phyloP scores from a whole-genome alignment of 1,139 yeast genomes.

The Hyphopichia khmerensis region DNA sequence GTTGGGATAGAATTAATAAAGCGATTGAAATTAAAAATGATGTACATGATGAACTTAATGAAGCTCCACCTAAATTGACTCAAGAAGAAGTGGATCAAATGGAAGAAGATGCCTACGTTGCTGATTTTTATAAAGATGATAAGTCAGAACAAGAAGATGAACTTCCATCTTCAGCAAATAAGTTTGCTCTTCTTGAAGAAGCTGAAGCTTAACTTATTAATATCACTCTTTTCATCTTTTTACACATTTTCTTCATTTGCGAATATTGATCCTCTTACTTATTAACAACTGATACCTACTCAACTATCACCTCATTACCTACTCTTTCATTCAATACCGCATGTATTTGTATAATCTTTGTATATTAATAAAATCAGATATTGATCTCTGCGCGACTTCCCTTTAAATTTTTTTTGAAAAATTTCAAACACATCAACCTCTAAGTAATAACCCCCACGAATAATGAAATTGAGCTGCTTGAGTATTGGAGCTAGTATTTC shows the following conservation, averaged over 20 bases:
- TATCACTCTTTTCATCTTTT: too few relatives aligned
- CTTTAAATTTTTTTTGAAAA: neutral
- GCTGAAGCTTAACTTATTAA: slow-evolving; percentile 41
- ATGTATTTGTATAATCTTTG: too few relatives aligned
- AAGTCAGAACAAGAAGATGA: slow-evolving; percentile 13
- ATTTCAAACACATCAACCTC: neutral
- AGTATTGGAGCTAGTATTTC: neutral
- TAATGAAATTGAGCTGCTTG: slow-evolving; percentile 5
- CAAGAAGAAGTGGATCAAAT: slow-evolving; percentile 23
- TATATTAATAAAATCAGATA: neutral
- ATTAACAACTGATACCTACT: too few relatives aligned
- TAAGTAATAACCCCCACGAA: too few relatives aligned
- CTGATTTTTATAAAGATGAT: slow-evolving; percentile 30
- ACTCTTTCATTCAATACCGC: too few relatives aligned
- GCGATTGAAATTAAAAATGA: slow-evolving; percentile 33
- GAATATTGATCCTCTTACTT: too few relatives aligned
- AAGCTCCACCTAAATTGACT: slow-evolving; percentile 11
- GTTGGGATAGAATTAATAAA: slow-evolving; percentile 70
- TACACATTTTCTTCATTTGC: too few relatives aligned
- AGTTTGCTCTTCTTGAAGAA: slow-evolving; percentile 50
- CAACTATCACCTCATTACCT: neutral
- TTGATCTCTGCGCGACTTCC: neutral
- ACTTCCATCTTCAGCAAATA: slow-evolving; percentile 26
- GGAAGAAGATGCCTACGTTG: slow-evolving; percentile 39
- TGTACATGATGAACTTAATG: neutral